A percentile compares a stretch with the other conserved stretches of the same genome.
phyloP scores from a whole-genome alignment of 2,329 filamentous ascomycete genomes.

The Coleophoma eucalyptorum region DNA sequence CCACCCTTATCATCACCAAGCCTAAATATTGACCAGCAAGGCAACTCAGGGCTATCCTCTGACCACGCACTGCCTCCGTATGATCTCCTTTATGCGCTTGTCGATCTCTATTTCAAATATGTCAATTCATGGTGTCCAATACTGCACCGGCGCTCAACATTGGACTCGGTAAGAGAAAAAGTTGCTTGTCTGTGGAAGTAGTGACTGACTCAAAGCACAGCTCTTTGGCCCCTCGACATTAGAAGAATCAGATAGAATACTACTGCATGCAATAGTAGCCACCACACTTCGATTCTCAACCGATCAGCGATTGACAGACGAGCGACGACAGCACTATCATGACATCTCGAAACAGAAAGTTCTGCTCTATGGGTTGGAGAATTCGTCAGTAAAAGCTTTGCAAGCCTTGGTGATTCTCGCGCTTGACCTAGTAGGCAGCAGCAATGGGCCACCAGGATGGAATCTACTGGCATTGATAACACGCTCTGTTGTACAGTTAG shows the following conservation, averaged over 20 bases:
- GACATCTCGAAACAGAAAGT: conserved; percentile 81
- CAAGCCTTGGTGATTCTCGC: conserved; percentile 86
- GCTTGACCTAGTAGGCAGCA: conserved; percentile 78
- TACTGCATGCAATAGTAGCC: conserved; percentile 85
- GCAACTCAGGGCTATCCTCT: conserved; percentile 40
- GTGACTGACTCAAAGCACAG: not conserved
- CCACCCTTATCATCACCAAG: conserved; percentile 53
- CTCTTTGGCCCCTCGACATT: conserved; percentile 75
- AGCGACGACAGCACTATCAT: conserved; percentile 72
- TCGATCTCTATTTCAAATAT: conserved; percentile 76
- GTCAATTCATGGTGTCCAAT: conserved; percentile 87
- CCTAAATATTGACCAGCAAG: conserved; percentile 46
- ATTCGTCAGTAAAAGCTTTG: conserved; percentile 82
- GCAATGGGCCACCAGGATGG: conserved; percentile 89
- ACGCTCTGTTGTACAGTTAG: conserved; percentile 82
- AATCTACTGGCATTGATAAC: conserved; percentile 88
- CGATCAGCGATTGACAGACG: conserved; percentile 69
- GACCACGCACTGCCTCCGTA: conserved; percentile 72
- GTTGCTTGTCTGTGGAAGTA: not conserved
- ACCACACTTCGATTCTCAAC: conserved; percentile 82
- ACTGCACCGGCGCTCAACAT: conserved; percentile 76
- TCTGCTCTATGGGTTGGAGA: conserved; percentile 81
- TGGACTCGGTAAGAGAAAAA: conserved; percentile 53
- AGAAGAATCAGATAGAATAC: conserved; percentile 76
- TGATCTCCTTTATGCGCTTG: conserved; percentile 67